Conservation (phyloP, 495 filamentous ascomycete genomes). For the Talaromyces trachyspermus region DNA sequence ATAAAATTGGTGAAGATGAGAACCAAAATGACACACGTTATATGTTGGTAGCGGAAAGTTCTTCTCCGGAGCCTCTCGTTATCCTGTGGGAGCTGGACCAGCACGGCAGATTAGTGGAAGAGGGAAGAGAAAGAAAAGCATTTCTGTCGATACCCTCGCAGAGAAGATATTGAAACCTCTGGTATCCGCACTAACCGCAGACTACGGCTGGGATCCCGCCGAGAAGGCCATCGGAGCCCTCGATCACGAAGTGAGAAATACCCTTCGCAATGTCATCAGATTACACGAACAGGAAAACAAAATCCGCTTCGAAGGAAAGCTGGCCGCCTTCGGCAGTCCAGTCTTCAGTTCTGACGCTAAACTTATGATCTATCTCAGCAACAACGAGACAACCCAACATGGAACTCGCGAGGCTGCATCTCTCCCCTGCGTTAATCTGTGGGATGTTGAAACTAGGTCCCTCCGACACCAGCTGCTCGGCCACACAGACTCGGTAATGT, state of each 20-base stretch:
- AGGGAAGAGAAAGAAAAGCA: neutral
- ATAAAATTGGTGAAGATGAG: no score
- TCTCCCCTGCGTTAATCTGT: slow-evolving; percentile 11
- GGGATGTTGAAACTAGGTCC: slow-evolving; percentile 9
- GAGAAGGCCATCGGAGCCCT: neutral
- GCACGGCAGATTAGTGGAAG: neutral
- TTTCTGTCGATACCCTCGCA: neutral
- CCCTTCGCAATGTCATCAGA: neutral
- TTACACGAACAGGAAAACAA: slow-evolving; percentile 1
- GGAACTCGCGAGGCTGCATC: slow-evolving; percentile 1
- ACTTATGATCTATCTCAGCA: neutral
- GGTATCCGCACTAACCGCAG: neutral
- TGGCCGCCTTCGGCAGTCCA: neutral
- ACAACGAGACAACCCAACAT: slow-evolving; percentile 8
- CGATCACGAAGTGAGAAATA: no score
- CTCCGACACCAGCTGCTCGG: slow-evolving; percentile 15
- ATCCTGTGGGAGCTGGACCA: neutral
- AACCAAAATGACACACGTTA: neutral
- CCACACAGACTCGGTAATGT: slow-evolving; percentile 27
- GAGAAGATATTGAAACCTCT: neutral
- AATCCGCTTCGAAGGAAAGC: slow-evolving; percentile 5
- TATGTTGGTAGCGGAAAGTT: neutral
- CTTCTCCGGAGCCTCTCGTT: neutral
- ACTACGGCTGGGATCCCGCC: neutral
- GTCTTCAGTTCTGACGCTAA: slow-evolving; percentile 4